Base-by-base conservation (phyloP, 225 moss, liverwort and hornwort genomes). In the Lunularia cruciata region DNA sequence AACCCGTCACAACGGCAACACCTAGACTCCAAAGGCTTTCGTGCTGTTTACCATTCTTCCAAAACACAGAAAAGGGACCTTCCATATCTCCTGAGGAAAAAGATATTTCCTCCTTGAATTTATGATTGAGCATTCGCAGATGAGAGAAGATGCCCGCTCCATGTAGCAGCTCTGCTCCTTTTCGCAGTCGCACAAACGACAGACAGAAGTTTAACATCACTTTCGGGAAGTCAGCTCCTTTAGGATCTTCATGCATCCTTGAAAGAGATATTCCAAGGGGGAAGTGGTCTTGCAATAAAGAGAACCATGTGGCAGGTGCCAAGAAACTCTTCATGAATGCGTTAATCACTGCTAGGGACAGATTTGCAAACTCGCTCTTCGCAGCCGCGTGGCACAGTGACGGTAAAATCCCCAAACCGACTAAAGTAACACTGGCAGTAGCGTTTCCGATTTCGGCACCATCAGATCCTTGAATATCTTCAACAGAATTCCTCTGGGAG, bases 51-150 rank as follows among this genome's bases (percentile, higher is more conserved):
- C 82, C 89, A 75, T 75, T 79, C 42, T 89, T 91, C 37, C 77
- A 85, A 83, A 83, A 88, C 13, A 98, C 92, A 68, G 85, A 89
- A 43, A 93, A 93, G 36, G 96, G 96, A 30, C 96, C 96, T 67
- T 93, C 87, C 70, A 79, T 77, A 65, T 84, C 83, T 63, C 73
- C 77, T 42, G 79, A 78, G 49, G 80, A 47, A 62, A 67, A 71
- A 38, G 72, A 53, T 27, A 65, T 5, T 30, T 63, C 75, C 68
- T 86, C 92, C 80, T 83, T 87, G 37, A 89, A 73, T 52, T 88
- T 81, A 75, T 86, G 74, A 73, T 78, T 89, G 57, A 98, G 78
- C 65, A 76, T 85, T 72, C 87, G 87, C 72, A 98, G 70, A 72
- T 90, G 86, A 62, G 96, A 85, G 69, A 92, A 90, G 32, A 98